Percentiles rank a stretch among this genome's conserved stretches.
Conservation (phyloP, 257 asterid species). For the Nicotiana attenuata region DNA sequence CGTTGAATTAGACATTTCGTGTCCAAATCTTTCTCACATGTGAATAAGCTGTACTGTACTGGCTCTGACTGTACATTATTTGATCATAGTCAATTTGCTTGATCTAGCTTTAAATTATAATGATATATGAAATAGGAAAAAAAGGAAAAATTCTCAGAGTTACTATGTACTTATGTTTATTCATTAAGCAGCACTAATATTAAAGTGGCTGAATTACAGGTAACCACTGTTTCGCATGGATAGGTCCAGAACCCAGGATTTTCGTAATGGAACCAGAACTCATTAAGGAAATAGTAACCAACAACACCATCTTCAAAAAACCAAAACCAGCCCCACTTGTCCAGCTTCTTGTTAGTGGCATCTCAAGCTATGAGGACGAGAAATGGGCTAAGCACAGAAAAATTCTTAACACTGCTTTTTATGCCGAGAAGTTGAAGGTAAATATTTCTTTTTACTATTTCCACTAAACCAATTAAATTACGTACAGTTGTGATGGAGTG, state of each 20-base stretch:
- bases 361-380: constrained; percentile 39
- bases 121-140: not conserved
- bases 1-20: not conserved
- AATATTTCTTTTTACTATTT: not conserved
- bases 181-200: not conserved
- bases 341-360: constrained; percentile 38
- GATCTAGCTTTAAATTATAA: not conserved
- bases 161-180: not conserved
- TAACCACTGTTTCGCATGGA: constrained; percentile 43
- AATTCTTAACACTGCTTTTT: constrained; percentile 54
- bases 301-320: constrained; percentile 36
- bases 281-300: constrained; percentile 32
- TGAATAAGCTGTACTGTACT: not conserved
- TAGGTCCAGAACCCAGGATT: constrained; percentile 45
- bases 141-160: too few species aligned
- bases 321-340: constrained; percentile 51
- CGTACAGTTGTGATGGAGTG: too few species aligned
- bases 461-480: too few species aligned
- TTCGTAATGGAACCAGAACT: constrained; percentile 41
- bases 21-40: not conserved
- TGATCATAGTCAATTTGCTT: not conserved
- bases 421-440: constrained; percentile 43
- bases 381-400: constrained; percentile 64
- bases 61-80: too few species aligned
- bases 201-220: constrained; percentile 23